phyloP scores from a whole-genome alignment of 2,329 filamentous ascomycete species.

The Cytospora chrysosperma region DNA sequence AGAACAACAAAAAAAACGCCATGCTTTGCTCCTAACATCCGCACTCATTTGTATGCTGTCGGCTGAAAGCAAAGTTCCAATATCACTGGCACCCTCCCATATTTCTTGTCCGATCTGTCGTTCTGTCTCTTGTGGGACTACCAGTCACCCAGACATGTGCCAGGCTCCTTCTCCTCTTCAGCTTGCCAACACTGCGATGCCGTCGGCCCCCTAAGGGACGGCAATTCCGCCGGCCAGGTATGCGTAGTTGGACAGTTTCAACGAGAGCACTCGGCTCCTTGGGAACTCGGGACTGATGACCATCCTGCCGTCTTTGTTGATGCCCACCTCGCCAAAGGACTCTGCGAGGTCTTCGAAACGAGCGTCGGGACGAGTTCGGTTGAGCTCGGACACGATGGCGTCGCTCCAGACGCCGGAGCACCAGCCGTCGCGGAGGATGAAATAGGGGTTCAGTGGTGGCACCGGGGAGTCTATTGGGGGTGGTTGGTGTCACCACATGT shows the following conservation, averaged over 20 bases:
- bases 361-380: constrained; percentile 55
- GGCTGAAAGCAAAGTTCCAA: not conserved
- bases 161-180: not conserved
- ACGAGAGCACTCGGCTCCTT: constrained; percentile 51
- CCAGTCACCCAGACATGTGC: not conserved
- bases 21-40: constrained; percentile 23
- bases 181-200: not conserved
- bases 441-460: constrained; percentile 71
- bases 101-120: not conserved
- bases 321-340: constrained; percentile 59
- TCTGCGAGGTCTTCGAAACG: constrained; percentile 63
- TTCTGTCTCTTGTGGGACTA: not conserved
- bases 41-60: constrained; percentile 4
- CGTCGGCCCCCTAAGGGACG: constrained; percentile 27
- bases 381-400: constrained; percentile 60
- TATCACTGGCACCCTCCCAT: not conserved
- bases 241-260: constrained; percentile 59
- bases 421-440: constrained; percentile 58
- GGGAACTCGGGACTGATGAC: constrained; percentile 57
- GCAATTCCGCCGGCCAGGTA: constrained; percentile 44
- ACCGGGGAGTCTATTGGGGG: constrained; percentile 60
- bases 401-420: constrained; percentile 74
- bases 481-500: not conserved
- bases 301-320: constrained; percentile 59
- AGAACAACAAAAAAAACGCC: constrained; percentile 23